Conservation (phyloP, 2,329 filamentous ascomycete genomes). For the Didymella sp. region DNA sequence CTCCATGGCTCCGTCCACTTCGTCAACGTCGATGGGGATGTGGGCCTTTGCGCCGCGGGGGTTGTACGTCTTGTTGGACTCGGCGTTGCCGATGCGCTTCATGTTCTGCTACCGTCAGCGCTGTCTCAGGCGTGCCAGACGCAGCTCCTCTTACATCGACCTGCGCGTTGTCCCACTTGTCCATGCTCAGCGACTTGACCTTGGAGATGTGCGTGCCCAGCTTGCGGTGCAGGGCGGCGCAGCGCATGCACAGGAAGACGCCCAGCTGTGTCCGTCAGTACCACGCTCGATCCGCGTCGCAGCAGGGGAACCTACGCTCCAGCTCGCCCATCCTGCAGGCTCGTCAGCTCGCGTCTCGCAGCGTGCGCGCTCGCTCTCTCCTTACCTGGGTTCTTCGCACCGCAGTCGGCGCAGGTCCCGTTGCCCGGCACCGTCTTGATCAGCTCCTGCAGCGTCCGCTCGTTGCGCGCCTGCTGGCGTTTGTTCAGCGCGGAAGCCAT, state of each 20-base stretch:
- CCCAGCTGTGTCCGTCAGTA: slow-evolving; percentile 69
- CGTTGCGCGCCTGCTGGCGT: slow-evolving; percentile 97
- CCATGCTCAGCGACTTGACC: slow-evolving; percentile 98
- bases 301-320: slow-evolving; percentile 72
- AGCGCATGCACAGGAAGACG: slow-evolving; percentile 97
- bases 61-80: slow-evolving; percentile 90
- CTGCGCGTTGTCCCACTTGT: slow-evolving; percentile 94
- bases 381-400: slow-evolving; percentile 87
- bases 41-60: slow-evolving; percentile 81
- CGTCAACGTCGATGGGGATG: slow-evolving; percentile 87
- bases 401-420: slow-evolving; percentile 92
- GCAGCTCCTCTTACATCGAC: slow-evolving; percentile 74
- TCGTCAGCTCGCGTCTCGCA: slow-evolving; percentile 38
- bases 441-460: slow-evolving; percentile 87
- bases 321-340: slow-evolving; percentile 85
- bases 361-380: slow-evolving; percentile 25
- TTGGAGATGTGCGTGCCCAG: slow-evolving; percentile 97
- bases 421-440: slow-evolving; percentile 86
- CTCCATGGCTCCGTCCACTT: slow-evolving; percentile 93
- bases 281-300: slow-evolving; percentile 14
- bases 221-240: slow-evolving; percentile 93
- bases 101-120: slow-evolving; percentile 70
- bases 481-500: slow-evolving; percentile 86
- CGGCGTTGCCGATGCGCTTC: slow-evolving; percentile 86
- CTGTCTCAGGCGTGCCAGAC: neutral